Conservation (phyloP, 495 filamentous ascomycete species). For the Aspergillus bertholletiae region DNA sequence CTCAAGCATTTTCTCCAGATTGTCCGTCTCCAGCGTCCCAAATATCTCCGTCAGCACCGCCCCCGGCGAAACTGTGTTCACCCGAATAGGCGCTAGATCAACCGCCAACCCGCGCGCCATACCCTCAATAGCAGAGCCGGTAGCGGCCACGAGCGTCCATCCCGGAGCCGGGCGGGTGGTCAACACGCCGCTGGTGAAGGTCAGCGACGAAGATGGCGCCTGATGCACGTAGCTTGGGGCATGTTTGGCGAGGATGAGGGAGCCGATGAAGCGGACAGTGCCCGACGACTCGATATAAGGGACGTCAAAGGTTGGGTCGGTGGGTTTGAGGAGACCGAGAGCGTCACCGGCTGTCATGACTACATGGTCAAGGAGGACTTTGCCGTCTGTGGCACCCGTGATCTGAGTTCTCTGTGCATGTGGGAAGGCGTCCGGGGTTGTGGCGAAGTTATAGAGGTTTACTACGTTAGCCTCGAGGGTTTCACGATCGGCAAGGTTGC, state of each 20-base stretch:
- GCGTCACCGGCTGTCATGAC: slow-evolving; percentile 57
- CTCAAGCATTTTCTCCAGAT: slow-evolving; percentile 22
- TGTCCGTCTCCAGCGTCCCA: slow-evolving; percentile 21
- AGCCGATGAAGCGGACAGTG: slow-evolving; percentile 50
- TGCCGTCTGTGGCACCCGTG: not conserved
- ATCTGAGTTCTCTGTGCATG: not conserved
- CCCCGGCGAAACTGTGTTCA: slow-evolving; percentile 58
- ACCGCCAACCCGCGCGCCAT: slow-evolving; percentile 51
- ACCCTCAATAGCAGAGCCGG: slow-evolving; percentile 32
- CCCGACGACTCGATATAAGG: slow-evolving; percentile 28
- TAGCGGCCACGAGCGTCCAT: slow-evolving; percentile 38
- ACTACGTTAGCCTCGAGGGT: slow-evolving; percentile 44
- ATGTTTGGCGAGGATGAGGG: slow-evolving; percentile 51
- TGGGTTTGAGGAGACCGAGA: slow-evolving; percentile 29
- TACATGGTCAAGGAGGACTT: slow-evolving; percentile 52
- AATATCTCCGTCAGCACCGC: slow-evolving; percentile 52
- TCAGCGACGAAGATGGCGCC: slow-evolving; percentile 41
- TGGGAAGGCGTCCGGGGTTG: not conserved
- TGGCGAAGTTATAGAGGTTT: slow-evolving; percentile 37
- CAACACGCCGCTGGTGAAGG: slow-evolving; percentile 50
- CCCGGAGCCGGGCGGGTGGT: slow-evolving; percentile 40
- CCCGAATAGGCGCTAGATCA: slow-evolving; percentile 54
- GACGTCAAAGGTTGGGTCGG: slow-evolving; percentile 32
- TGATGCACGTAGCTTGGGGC: slow-evolving; percentile 39
- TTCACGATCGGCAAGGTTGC: slow-evolving; percentile 45